A percentile compares a stretch with the other conserved stretches of the same genome.
Conservation (phyloP, 257 asterid genomes). For the Ballota nigra region DNA sequence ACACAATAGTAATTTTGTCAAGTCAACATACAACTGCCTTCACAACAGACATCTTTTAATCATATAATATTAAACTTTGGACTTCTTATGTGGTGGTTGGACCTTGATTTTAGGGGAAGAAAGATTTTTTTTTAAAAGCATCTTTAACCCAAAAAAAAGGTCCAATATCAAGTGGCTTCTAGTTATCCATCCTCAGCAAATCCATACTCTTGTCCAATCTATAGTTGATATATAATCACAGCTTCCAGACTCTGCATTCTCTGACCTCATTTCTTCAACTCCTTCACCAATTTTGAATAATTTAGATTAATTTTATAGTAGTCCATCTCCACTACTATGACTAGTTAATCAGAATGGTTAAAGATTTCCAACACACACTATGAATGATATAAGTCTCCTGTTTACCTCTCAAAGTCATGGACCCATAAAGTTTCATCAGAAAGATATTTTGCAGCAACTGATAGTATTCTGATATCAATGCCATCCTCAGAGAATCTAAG, state of each 20-base stretch:
- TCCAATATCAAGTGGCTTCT: neutral
- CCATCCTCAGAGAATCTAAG: neutral
- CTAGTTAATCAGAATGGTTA: neutral
- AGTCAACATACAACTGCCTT: conserved; percentile 1
- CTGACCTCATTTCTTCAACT: neutral
- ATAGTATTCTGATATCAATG: neutral
- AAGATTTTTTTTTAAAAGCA: neutral
- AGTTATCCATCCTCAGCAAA: neutral
- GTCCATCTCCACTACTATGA: neutral
- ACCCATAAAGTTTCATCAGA: neutral
- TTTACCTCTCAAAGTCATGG: conserved; percentile 2
- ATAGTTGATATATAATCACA: neutral
- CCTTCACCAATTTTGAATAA: neutral
- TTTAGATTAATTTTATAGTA: neutral
- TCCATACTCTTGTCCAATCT: neutral
- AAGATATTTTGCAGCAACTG: neutral
- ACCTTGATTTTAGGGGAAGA: neutral
- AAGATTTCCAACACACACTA: neutral
- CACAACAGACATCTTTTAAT: neutral
- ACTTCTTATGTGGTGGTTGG: neutral
- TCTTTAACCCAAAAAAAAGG: neutral
- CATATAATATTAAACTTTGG: neutral
- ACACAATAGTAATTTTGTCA: neutral
- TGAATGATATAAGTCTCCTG: neutral
- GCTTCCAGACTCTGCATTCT: neutral